These are phyloP conservation scores for Capillidium heterosporum DNA, from an alignment of 371 early-diverging fungal genomes.

Conservation along the genomic window DNA sequence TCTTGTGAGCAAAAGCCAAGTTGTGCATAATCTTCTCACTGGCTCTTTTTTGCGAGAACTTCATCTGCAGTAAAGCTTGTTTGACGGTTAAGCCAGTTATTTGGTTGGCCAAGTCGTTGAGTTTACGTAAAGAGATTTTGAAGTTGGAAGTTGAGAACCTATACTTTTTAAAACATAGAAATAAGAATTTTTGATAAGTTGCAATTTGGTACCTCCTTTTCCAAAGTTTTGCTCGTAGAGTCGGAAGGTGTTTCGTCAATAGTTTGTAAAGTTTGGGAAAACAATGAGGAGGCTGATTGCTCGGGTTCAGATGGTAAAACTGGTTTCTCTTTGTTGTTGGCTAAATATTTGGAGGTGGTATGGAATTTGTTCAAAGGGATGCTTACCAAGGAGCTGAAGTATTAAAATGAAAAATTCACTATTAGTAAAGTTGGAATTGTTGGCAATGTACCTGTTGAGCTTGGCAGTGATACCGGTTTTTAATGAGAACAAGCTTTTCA, in stretches of 20 bases:
- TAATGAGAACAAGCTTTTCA: no score
- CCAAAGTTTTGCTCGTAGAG: background rate
- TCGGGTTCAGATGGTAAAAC: background rate
- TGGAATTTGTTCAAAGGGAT: background rate
- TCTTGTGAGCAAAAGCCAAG: constrained; percentile 48
- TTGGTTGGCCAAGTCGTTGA: constrained; percentile 70
- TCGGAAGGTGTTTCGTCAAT: background rate
- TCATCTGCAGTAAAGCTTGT: constrained; percentile 77
- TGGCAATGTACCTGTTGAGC: background rate
- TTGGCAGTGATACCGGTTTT: constrained; percentile 1
- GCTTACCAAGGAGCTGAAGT: background rate
- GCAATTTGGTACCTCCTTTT: background rate
- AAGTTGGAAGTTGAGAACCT: constrained; percentile 50
- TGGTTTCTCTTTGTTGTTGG: background rate
- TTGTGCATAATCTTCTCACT: constrained; percentile 48
- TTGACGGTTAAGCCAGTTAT: constrained; percentile 53
- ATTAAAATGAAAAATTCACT: background rate
- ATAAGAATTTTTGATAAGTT: background rate
- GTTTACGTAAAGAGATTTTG: constrained; percentile 57
- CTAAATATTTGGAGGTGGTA: background rate
- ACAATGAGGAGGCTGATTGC: background rate
- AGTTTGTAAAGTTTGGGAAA: background rate
- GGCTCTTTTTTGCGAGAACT: constrained; percentile 60
- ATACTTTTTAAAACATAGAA: constrained; percentile 20
- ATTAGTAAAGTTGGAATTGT: background rate